Percentiles rank a stretch among this genome's conserved stretches.
phyloP scores from a whole-genome alignment of 1,139 yeast genomes.

The Diutina mesorugosa region DNA sequence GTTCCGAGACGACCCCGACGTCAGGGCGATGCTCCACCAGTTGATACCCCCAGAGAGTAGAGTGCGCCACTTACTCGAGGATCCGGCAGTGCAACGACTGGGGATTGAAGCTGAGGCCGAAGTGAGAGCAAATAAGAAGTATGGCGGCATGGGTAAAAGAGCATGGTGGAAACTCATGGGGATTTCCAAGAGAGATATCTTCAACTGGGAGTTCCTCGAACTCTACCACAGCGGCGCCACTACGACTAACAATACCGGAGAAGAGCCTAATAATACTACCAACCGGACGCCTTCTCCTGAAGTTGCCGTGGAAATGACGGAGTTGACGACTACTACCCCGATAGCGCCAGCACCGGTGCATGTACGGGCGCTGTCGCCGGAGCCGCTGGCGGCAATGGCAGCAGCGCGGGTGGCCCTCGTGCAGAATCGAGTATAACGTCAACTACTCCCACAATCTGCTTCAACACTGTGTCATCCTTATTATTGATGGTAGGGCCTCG shows the following conservation, averaged over 20 bases:
- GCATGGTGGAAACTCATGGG: conserved; percentile 48
- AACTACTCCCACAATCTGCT: no score
- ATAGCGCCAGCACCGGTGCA: not conserved
- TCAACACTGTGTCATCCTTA: no score
- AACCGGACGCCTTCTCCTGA: not conserved
- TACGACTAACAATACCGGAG: not conserved
- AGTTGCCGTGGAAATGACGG: not conserved
- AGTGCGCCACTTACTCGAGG: conserved; percentile 20
- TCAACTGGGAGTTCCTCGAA: conserved; percentile 37
- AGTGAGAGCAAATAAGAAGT: conserved; percentile 21
- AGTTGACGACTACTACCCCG: not conserved
- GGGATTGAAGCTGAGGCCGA: conserved; percentile 33
- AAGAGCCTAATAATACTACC: not conserved
- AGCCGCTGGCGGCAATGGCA: not conserved
- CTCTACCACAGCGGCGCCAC: conserved; percentile 13
- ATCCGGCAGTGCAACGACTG: conserved; percentile 13
- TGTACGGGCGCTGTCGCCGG: not conserved
- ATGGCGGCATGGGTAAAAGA: conserved; percentile 19
- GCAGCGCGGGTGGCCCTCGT: not conserved
- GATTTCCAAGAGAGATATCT: conserved; percentile 29
- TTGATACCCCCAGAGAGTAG: conserved; percentile 27
- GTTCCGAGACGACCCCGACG: conserved; percentile 25
- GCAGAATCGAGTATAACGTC: not conserved
- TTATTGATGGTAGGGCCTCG: no score
- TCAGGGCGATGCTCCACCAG: conserved; percentile 27